Percentiles rank a stretch among this genome's conserved stretches.
These are phyloP conservation scores for Cephalotrichum gorgonifer DNA, from an alignment of 2,329 filamentous ascomycete genomes.

Conservation along the genomic window DNA sequence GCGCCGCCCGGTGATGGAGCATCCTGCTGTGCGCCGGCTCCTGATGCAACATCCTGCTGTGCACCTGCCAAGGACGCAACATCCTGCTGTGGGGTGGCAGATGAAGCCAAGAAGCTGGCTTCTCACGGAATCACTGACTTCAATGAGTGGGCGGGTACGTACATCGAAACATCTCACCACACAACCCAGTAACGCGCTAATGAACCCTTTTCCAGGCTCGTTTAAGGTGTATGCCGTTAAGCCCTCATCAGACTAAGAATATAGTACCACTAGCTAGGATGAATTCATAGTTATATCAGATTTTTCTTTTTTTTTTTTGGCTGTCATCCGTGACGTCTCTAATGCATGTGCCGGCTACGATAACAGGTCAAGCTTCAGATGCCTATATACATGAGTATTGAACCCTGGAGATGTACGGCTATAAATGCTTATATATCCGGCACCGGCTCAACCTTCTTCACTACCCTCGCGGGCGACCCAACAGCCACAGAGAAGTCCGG, in stretches of 20 bases:
- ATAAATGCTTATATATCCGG: slow-evolving; percentile 12
- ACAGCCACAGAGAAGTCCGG: slow-evolving; percentile 36
- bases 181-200: neutral
- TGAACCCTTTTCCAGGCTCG: slow-evolving; percentile 21
- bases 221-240: slow-evolving; percentile 42
- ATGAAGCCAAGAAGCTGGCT: neutral
- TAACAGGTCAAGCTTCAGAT: too few species aligned
- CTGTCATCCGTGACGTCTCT: too few species aligned
- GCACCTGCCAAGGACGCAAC: neutral
- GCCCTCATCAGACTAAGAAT: too few species aligned
- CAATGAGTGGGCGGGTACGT: slow-evolving; percentile 40
- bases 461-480: slow-evolving; percentile 35
- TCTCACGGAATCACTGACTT: slow-evolving; percentile 28
- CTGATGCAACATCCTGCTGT: neutral
- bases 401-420: too few species aligned
- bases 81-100: neutral
- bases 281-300: too few species aligned
- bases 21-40: neutral
- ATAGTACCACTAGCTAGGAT: too few species aligned
- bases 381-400: too few species aligned
- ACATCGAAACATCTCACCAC: neutral
- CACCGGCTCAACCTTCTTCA: slow-evolving; percentile 32
- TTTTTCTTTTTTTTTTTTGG: too few species aligned
- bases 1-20: neutral
- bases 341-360: too few species aligned